Conservation (phyloP, 148 eudicot species). For the Chenopodium quinoa region DNA sequence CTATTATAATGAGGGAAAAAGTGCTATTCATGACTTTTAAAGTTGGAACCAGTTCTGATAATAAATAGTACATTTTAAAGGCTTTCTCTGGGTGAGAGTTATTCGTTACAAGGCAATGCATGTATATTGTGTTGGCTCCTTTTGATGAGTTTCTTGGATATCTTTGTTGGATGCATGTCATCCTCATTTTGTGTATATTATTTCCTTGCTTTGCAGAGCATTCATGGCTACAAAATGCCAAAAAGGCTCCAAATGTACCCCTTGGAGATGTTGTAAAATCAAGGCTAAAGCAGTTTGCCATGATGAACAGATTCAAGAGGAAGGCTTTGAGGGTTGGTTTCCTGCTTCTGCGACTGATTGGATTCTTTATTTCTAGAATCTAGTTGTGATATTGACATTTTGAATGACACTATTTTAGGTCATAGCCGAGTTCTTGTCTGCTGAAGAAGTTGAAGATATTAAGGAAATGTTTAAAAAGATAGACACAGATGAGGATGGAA, state of each 20-base stretch:
- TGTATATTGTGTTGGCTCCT: not conserved
- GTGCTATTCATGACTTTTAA: not conserved
- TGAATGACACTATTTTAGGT: slow-evolving; percentile 42
- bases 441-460: slow-evolving; percentile 79
- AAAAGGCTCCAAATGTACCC: slow-evolving; percentile 88
- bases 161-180: not conserved
- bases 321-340: slow-evolving; percentile 80
- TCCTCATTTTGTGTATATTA: slow-evolving; percentile 2
- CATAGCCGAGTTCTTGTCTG: slow-evolving; percentile 79
- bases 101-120: not conserved
- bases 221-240: slow-evolving; percentile 88
- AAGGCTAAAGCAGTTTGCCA: slow-evolving; percentile 83
- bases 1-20: not conserved
- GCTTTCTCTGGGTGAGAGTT: not conserved
- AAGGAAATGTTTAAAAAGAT: slow-evolving; percentile 80
- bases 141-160: not conserved
- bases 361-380: slow-evolving; percentile 13
- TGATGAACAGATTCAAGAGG: slow-evolving; percentile 95
- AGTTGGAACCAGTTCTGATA: not conserved
- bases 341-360: slow-evolving; percentile 8
- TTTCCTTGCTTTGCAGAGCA: slow-evolving; percentile 47
- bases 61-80: not conserved
- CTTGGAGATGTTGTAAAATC: slow-evolving; percentile 88
- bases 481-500: slow-evolving; percentile 82
- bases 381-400: slow-evolving; percentile 3